These are phyloP conservation scores for Saccharomyces pastorianus DNA, from an alignment of 1,139 yeast genomes.

Conservation along the genomic window DNA sequence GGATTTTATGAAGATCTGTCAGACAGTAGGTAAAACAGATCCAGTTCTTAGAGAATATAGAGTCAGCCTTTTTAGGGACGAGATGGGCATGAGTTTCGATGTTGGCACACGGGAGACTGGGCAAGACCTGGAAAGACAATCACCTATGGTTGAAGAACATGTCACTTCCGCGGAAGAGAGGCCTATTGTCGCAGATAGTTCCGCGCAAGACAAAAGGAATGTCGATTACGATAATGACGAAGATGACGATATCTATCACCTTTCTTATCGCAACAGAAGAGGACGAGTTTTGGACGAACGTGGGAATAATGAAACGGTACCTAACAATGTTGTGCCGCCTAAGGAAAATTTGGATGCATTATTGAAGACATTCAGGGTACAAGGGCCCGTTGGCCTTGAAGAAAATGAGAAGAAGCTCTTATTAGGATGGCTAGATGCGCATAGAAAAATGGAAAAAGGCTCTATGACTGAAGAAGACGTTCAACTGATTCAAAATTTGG, in stretches of 20 bases:
- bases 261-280: not conserved
- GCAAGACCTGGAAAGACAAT: not conserved
- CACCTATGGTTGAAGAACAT: slow-evolving; percentile 3
- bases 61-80: slow-evolving; percentile 19
- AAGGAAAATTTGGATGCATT: not conserved
- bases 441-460: not conserved
- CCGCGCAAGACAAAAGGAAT: slow-evolving; percentile 3
- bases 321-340: not conserved
- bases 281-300: not conserved
- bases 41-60: slow-evolving; percentile 24
- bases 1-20: slow-evolving; percentile 41
- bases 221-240: slow-evolving; percentile 7
- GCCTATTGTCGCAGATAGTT: not conserved
- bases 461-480: slow-evolving; percentile 1
- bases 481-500: slow-evolving; percentile 3
- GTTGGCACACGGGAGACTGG: slow-evolving; percentile 3
- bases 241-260: slow-evolving; percentile 8
- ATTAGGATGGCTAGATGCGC: slow-evolving; percentile 3
- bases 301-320: not conserved
- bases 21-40: slow-evolving; percentile 25
- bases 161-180: not conserved
- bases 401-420: not conserved
- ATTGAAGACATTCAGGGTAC: not conserved
- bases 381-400: not conserved
- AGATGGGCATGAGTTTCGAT: slow-evolving; percentile 17